Base-by-base conservation (phyloP, 176 grass and related monocot genomes). In the Saccharum officinarum region DNA sequence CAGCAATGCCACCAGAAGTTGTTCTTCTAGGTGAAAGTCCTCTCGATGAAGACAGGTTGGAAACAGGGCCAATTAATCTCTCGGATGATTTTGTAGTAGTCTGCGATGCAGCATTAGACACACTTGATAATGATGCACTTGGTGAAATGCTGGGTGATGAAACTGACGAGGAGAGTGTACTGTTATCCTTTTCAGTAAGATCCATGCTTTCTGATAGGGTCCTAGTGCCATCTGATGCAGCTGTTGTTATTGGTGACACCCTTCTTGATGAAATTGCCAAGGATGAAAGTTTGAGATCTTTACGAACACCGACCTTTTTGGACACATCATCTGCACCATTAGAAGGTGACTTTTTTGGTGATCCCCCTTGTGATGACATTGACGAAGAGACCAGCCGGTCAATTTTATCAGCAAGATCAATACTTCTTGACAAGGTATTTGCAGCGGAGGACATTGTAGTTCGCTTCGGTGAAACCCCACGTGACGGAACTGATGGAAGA, bases 331-430 rank as follows among this genome's bases (percentile, higher is more conserved):
- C 18, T 34, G 69, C 13, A 63, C 69, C 80, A 80, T 52, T 84
- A 5, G 68, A 83, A 83, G 69, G 25, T 20, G 85, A 74, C 75
- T 41, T 76, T 76, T 75, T 91, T n/a, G 89, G 89, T 18, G 89
- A 90, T 9, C 14, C 75, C 39, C 67, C 84, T 61, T 62, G 61
- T 0, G 74, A 83, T 54, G 73, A 78, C 47, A 77, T 52, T 3
- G 80, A 69, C 0, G 76, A 80, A 12, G 89, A 87, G 38, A 91
- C 89, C 12, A 91, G 54, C 0, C 50, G 68, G 2, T 91, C 85
- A 30, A 91, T 91, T 69, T 87, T 91, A 28, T 91, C 89, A 36
- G 89, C 81, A 69, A 91, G 89, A 84, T 91, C 76, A 74, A 84
- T 91, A 79, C 89, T 91, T 60, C 89, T 91, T 22, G 85, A 70